Evolutionary conservation across 2,329 filamentous ascomycete species (phyloP).

Genomic region (Fusarium incarnatum): DNA sequence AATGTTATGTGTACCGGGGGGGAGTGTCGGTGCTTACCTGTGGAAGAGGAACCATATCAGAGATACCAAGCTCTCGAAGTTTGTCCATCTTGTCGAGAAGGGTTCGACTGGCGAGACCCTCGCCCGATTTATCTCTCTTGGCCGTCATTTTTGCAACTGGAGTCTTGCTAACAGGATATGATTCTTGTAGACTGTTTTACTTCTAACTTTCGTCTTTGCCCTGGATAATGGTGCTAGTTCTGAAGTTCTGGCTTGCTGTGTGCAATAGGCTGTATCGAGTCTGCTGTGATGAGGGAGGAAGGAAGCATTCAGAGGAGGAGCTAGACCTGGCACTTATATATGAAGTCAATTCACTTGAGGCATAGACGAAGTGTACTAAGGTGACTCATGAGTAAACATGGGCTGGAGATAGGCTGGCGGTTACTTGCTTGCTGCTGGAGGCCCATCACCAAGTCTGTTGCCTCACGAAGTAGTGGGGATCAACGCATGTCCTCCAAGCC

Average conservation of each 20-base stretch:
- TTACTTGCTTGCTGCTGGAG: not conserved
- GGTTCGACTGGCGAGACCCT: constrained; percentile 7
- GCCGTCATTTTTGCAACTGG: too few relatives aligned
- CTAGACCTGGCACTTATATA: not conserved
- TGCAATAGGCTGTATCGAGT: not conserved
- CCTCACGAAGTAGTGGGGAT: not conserved
- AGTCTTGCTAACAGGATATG: too few relatives aligned
- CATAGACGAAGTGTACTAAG: not conserved
- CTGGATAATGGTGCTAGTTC: not conserved
- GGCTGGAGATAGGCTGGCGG: not conserved
- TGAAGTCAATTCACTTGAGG: not conserved
- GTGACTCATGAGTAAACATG: not conserved
- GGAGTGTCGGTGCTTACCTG: constrained; percentile 62
- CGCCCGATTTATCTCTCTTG: too few relatives aligned
- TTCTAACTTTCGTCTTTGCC: not conserved
- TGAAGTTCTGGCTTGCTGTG: too few relatives aligned
- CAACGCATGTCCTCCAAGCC: too few relatives aligned
- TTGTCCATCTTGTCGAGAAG: constrained; percentile 55
- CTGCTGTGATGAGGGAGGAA: not conserved
- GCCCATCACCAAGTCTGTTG: not conserved
- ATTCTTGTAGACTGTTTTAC: not conserved
- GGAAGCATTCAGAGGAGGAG: not conserved
- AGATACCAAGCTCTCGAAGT: constrained; percentile 56
- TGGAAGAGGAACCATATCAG: constrained; percentile 50
- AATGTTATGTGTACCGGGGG: accelerated